A percentile compares a stretch with the other conserved stretches of the same genome.
Conservation (phyloP, 257 asterid species). For the Solanum paucissectum region DNA sequence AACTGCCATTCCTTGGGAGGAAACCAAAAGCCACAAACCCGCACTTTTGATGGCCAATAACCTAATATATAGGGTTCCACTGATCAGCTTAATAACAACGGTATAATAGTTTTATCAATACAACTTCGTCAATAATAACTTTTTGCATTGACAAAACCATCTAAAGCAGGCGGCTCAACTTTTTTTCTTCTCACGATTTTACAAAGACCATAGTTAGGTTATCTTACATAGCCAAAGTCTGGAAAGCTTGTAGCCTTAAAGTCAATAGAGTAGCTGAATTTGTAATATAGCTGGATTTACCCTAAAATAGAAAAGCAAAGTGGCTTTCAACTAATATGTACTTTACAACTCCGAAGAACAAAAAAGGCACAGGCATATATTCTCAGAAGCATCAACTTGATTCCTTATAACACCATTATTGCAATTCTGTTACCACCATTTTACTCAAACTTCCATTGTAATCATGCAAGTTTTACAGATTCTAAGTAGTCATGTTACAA, state of each 20-base stretch:
- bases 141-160: background rate
- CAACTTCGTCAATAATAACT: background rate
- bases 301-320: background rate
- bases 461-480: background rate
- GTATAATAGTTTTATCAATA: background rate
- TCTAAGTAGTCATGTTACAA: background rate
- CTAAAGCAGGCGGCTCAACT: background rate
- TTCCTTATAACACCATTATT: background rate
- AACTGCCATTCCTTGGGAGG: slow-evolving; percentile 85
- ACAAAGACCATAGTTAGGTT: background rate
- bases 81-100: background rate
- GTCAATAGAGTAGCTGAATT: background rate
- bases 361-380: background rate
- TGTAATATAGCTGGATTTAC: background rate
- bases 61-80: slow-evolving; percentile 26
- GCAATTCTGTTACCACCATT: background rate
- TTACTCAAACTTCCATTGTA: background rate
- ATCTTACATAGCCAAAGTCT: background rate
- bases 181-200: background rate
- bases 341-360: background rate
- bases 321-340: background rate
- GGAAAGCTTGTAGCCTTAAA: background rate
- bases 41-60: slow-evolving; percentile 86
- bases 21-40: slow-evolving; percentile 93
- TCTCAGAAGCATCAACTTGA: background rate